Evolutionary conservation across 306 rosid genomes (phyloP).

Genomic region (Adenanthera pavonina): DNA sequence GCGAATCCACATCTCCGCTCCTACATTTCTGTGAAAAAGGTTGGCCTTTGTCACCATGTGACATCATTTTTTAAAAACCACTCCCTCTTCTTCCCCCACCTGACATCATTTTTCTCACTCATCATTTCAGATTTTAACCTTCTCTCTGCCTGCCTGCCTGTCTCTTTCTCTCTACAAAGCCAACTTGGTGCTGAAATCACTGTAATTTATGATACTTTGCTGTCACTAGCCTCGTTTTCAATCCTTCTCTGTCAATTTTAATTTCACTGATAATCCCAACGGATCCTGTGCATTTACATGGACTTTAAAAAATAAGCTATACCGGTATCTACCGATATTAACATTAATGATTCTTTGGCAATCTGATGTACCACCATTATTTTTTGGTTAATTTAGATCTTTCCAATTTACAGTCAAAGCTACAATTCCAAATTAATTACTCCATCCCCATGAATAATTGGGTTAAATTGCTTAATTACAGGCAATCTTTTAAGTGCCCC

Average conservation of each 20-base stretch:
- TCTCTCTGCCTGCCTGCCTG: neutral
- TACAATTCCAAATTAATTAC: neutral
- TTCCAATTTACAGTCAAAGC: neutral
- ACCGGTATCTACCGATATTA: too few relatives aligned
- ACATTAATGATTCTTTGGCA: neutral
- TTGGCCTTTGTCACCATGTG: constrained; percentile 78
- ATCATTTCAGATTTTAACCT: constrained; percentile 22
- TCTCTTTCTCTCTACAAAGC: constrained; percentile 51
- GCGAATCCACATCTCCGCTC: constrained; percentile 76
- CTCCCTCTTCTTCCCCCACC: constrained; percentile 46
- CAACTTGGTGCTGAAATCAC: constrained; percentile 55
- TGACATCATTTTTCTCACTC: constrained; percentile 46
- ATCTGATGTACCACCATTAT: neutral
- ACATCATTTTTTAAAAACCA: constrained; percentile 63
- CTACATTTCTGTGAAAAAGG: constrained; percentile 98
- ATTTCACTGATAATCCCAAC: too few relatives aligned
- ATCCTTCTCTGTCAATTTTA: constrained; percentile 36
- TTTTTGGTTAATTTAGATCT: neutral
- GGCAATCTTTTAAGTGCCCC: neutral
- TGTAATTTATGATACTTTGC: constrained; percentile 37
- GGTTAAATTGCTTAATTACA: neutral
- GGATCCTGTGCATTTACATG: too few relatives aligned
- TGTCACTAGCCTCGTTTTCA: constrained; percentile 29
- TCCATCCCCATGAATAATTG: neutral
- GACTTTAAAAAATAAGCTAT: too few relatives aligned